Base-by-base conservation (phyloP, 768 basidiomycete genomes). In the Lactifluus piperatus region DNA sequence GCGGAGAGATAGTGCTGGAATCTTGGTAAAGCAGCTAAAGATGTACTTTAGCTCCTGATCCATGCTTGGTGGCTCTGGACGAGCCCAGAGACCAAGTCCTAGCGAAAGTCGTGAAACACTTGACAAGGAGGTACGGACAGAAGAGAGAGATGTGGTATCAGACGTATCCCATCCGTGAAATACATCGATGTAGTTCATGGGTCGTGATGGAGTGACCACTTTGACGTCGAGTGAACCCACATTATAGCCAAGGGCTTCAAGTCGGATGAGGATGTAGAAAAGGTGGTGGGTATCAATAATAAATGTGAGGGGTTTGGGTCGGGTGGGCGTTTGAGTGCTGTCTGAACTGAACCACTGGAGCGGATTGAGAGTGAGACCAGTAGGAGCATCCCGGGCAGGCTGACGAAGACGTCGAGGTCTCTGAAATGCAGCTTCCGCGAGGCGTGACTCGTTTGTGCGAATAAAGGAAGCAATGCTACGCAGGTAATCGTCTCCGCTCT, bases 21-120 rank as follows among this genome's bases (percentile, higher is more conserved):
- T 75, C 72, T 89, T 92, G 45, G 91, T 97, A 75, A 95, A 91
- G 68, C 85, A 81, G 69, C 91, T 91, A 74, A 84, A 95, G 62
- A 94, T 79, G 71, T 85, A 91, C 69, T 84, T 92, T 70, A 95
- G 83, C 66, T 92, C 88, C 2, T 75, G 68, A 56, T 93, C 86
- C 64, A 88, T 72, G 60, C 68, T 79, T 11, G 79, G 81, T 37
- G 79, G 80, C 57, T 83, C 78, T 5, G 79, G 69, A 60, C 77
- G 75, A 45, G 78, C 73, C 88, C 87, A 93, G 88, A 88, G 91
- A 51, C 81, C 77, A 5, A 72, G 75, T 30, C 87, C 83, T 34
- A 94, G 74, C 0, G 91, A 92, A 29, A 91, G 75, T 32, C 75
- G 78, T 30, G 90, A 91, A 32, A 93, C 83, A 18, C 77, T 81